Evolutionary conservation across 2,329 filamentous ascomycete species (phyloP), one percentile per base, ranked within the genome.

Genomic region (Metarhizium humberi): DNA sequence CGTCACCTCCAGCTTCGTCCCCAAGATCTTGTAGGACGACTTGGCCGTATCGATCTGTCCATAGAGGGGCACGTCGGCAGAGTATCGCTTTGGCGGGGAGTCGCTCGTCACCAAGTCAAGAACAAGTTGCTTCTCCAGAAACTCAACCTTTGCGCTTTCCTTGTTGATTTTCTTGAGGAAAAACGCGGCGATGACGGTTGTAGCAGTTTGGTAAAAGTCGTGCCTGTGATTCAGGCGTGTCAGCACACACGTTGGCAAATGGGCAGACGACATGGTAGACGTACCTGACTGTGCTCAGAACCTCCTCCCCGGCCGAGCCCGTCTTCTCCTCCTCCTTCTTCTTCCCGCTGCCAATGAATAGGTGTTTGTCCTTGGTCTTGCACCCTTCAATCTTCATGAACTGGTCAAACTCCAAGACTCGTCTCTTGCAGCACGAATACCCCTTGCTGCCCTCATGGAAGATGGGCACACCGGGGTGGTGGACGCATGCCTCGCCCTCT

Each of bases 391-490:
- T 92, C 72, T 89, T 94, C 85, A 99, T 85, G 73, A 99, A 99
- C 71, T 97, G 87, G 69, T 99, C 92, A 71, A 99, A 99, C 68
- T 99, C 94, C 57, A 99, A 75, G 56, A 99, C 94, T 42, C 91
- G 82, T 64, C 90, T 80, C 81, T 97, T 97, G 75, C 94, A 99
- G 77, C 94, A 99, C 57, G 85, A 91, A 79, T 94, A 99, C 1
- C 94, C 94, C 76, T 99, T 99, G 74, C 90, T 95, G 40, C 94
- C 94, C 75, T 99, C 94, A 70, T 99, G 94, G 75, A 99, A 99
- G 62, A 99, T 86, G 29, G 94, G 90, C 25, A 81, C 83, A 4
- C 94, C 94, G 0, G 94, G 92, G 72, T 99, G 94, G 67, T 95
- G 86, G 50, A 89, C 79, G 68, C 94, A 99, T 58, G 82, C 78